Evolutionary conservation across 345 rosid genomes (phyloP).

Genomic region (Rubroshorea leprosula): DNA sequence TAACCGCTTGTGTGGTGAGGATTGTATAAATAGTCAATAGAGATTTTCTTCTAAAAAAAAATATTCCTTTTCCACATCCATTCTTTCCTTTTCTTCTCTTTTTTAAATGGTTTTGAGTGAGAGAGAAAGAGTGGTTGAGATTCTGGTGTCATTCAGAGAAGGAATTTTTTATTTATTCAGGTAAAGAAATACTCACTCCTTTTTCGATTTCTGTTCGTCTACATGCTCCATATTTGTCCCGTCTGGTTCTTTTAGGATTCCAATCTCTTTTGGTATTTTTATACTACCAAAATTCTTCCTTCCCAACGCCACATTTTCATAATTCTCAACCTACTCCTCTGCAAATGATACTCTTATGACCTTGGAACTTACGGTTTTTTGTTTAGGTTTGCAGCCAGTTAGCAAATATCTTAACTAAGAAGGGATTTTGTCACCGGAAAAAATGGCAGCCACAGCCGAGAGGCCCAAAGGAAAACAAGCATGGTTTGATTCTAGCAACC

Average conservation of each 20-base stretch:
- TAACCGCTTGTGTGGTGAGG: too few species aligned
- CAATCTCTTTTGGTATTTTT: conserved; percentile 17
- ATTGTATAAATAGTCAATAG: too few species aligned
- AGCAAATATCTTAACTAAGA: conserved; percentile 1
- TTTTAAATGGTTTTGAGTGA: too few species aligned
- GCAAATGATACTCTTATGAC: too few species aligned
- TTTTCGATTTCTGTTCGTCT: conserved; percentile 35
- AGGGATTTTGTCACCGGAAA: not conserved
- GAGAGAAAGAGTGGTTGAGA: too few species aligned
- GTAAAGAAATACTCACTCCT: conserved; percentile 24
- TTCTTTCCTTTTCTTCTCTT: too few species aligned
- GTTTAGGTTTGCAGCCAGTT: not conserved
- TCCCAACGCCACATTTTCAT: not conserved
- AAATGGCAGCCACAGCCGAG: conserved; percentile 51
- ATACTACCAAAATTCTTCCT: not conserved
- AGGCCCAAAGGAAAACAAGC: conserved; percentile 77
- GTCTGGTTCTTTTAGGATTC: conserved; percentile 40
- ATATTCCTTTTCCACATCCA: too few species aligned
- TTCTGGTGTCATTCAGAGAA: too few species aligned
- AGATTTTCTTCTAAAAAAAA: too few species aligned
- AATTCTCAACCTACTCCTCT: too few species aligned
- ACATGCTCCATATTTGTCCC: conserved; percentile 27
- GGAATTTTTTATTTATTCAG: too few species aligned
- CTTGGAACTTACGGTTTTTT: too few species aligned
- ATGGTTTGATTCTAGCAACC: conserved; percentile 42